Conservation (phyloP, 495 filamentous ascomycete genomes). For the Xylaria castorea region DNA sequence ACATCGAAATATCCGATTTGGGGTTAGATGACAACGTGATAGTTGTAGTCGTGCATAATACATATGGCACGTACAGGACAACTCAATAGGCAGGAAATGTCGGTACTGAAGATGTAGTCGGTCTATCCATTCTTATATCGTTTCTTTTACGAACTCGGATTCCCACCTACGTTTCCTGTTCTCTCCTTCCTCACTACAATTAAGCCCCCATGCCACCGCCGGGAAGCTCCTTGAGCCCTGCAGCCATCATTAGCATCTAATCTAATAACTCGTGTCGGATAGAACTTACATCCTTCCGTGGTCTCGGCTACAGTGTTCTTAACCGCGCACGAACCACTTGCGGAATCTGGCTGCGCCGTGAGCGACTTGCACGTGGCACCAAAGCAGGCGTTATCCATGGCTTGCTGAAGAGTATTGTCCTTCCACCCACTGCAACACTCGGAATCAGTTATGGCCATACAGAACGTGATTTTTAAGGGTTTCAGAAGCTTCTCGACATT, state of each 20-base stretch:
- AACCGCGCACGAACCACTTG: constrained; percentile 46
- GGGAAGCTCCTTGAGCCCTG: constrained; percentile 29
- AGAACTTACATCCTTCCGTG: constrained; percentile 48
- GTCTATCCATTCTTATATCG: no score
- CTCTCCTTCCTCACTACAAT: not conserved
- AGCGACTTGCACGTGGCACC: constrained; percentile 43
- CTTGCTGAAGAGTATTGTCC: constrained; percentile 47
- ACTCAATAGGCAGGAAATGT: no score
- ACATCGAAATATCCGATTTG: no score
- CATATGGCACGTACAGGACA: no score
- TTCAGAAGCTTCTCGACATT: no score
- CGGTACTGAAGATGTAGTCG: no score
- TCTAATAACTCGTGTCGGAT: not conserved
- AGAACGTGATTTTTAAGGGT: no score
- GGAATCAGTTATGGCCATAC: no score
- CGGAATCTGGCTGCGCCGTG: constrained; percentile 35
- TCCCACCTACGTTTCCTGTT: no score
- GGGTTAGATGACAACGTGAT: no score
- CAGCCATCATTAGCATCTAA: constrained; percentile 1
- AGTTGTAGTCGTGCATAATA: no score
- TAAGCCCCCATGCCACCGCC: constrained; percentile 26
- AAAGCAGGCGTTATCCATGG: constrained; percentile 51
- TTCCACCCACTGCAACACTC: constrained; percentile 41
- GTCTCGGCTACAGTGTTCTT: constrained; percentile 44
- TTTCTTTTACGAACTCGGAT: no score